Evolutionary conservation across 148 eudicot species (phyloP), one percentile per base, ranked within the genome.

Genomic region (Rhododendron ovatum): DNA sequence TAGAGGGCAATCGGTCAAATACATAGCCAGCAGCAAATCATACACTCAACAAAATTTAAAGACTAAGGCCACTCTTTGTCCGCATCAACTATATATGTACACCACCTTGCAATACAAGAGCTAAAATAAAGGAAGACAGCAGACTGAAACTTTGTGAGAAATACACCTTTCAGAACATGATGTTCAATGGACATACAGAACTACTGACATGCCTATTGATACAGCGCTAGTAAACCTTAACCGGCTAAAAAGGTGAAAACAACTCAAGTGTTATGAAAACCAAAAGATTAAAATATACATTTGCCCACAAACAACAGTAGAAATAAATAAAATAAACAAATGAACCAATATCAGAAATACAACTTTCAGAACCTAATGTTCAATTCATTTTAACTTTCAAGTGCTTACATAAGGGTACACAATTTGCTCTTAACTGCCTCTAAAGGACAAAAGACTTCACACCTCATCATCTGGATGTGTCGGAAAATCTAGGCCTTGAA

Each of bases 401-500:
- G n/a, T 28, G 57, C 45, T 53, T 65, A 76, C 71, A 76, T 26
- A n/a, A 24, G 76, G 35, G 61, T 53, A 76, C 81, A 55, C 59
- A 13, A 39, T 2, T 51, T 22, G 9, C 24, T 28, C 86, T 51
- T 51, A 51, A 26, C 47, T 33, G 30, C 55, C 63, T 33, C 67
- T 30, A 51, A 37, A 35, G 24, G 59, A 37, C 69, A 81, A 39
- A 67, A 67, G 65, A 77, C 55, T 67, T 90, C 78, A 90, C 20
- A 90, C 89, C 84, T 91, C 94, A 1, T 82, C 84, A 71, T 93
- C 94, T 39, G 92, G 91, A 65, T 90, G 91, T 82, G 92, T 87
- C 0, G 99, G 98, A 63, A 94, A 96, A 80, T 91, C 89, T 30
- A 95, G 88, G 74, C 98, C 98, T 74, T 91, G 94, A 39, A 96